phyloP scores from a whole-genome alignment of 1,139 yeast species.

The Pichiaceae sp. region DNA sequence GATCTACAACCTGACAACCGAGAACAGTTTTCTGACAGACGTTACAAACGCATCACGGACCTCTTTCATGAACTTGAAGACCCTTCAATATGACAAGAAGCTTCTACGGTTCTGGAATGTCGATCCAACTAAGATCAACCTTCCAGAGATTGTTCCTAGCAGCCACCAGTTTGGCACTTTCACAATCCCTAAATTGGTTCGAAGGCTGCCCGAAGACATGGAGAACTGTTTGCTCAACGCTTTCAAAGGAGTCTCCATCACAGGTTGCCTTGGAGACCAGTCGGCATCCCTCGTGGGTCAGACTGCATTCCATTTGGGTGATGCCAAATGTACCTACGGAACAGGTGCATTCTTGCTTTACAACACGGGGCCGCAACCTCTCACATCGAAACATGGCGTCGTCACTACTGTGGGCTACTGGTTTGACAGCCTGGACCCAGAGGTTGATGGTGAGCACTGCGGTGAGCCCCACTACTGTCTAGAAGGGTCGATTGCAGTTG shows the following conservation, averaged over 20 bases:
- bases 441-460: slow-evolving; percentile 17
- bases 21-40: slow-evolving; percentile 69
- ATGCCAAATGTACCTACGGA: slow-evolving; percentile 95
- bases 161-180: slow-evolving; percentile 75
- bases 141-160: slow-evolving; percentile 78
- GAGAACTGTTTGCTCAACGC: slow-evolving; percentile 25
- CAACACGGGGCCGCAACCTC: slow-evolving; percentile 68
- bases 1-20: slow-evolving; percentile 74
- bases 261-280: slow-evolving; percentile 94
- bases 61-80: slow-evolving; percentile 78
- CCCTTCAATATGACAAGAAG: slow-evolving; percentile 67
- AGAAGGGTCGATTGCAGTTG: slow-evolving; percentile 95
- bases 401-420: slow-evolving; percentile 86
- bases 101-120: slow-evolving; percentile 72
- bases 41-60: slow-evolving; percentile 91
- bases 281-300: slow-evolving; percentile 92
- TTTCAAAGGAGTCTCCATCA: slow-evolving; percentile 59
- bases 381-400: slow-evolving; percentile 71
- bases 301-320: slow-evolving; percentile 73
- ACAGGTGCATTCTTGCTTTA: slow-evolving; percentile 90
- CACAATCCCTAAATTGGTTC: slow-evolving; percentile 17
- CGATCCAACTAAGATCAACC: slow-evolving; percentile 57
- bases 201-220: slow-evolving; percentile 42
- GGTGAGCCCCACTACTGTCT: slow-evolving; percentile 76
- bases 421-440: slow-evolving; percentile 55